Base-by-base conservation (phyloP, 1,284 basidiomycete species). In the Cronartium ribicola region DNA sequence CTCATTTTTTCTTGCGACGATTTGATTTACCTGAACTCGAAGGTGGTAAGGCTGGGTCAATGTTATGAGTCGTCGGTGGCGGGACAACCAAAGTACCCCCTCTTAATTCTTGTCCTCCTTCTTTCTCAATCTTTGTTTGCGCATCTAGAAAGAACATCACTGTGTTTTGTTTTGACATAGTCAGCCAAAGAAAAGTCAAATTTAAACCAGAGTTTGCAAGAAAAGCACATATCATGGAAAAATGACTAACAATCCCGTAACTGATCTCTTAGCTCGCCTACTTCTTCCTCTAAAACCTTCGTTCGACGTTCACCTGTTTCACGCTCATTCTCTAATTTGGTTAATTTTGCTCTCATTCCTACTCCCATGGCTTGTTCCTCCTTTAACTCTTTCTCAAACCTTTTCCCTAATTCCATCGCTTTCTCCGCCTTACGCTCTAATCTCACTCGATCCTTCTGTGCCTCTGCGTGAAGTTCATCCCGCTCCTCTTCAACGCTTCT, bases 111-210 rank as follows among this genome's bases (percentile, higher is more conserved):
- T 46, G 55, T 11, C 66, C 66, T 55, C 22, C 55, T 37, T 73
- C 64, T 14, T 59, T 61, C 59, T 73, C 61, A 48, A 73, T 73
- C 39, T 73, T 73, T 3, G 70, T 65, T 60, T 66, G 70, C 29
- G 55, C 46, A 5, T 73, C 70, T 41, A 73, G 57, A 55, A 73
- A 73, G 59, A 73, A 73, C 70, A 73, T 73, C 40, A 73, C 70
- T 73, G n/a, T n/a, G n/a, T n/a, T n/a, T n/a, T n/a, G n/a, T n/a
- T 63, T 22, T 14, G 13, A 64, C 17, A 13, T 6, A 7, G 8
- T 20, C 40, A 39, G 1, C 3, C 4, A 22, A 8, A 48, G 59
- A 29, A 64, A 29, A 57, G 43, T 46, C 10, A 70, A 39, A 51
- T 48, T 22, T 40, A 55, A 22, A 43, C 48, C 46, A 66, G 7